These are phyloP conservation scores for Cymbidium sinense DNA, from an alignment of 106 monocot species.

Conservation along the genomic window DNA sequence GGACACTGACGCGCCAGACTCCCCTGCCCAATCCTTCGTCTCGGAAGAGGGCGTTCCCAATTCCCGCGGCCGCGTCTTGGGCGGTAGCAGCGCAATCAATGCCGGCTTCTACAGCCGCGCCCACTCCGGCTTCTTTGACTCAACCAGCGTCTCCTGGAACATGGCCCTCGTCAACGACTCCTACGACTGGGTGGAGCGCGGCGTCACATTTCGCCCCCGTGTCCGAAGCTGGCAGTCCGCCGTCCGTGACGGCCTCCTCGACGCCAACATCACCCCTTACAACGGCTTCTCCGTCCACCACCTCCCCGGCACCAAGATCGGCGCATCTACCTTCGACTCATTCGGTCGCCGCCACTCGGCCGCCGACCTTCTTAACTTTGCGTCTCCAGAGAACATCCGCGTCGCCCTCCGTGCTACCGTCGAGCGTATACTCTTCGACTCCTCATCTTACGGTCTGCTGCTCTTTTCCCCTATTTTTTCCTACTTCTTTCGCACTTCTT, in stretches of 20 bases:
- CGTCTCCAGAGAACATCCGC: constrained; percentile 36
- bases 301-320: constrained; percentile 73
- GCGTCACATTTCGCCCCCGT: constrained; percentile 41
- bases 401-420: constrained; percentile 69
- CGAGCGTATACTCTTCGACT: constrained; percentile 49
- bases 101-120: constrained; percentile 80
- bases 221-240: constrained; percentile 67
- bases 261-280: constrained; percentile 68
- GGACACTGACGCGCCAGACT: constrained; percentile 23
- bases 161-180: constrained; percentile 31
- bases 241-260: constrained; percentile 51
- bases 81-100: constrained; percentile 61
- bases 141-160: constrained; percentile 24
- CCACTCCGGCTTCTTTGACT: constrained; percentile 29
- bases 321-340: constrained; percentile 67
- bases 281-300: constrained; percentile 81
- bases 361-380: constrained; percentile 62
- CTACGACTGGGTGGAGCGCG: constrained; percentile 55
- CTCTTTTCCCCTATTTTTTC: constrained; percentile 25
- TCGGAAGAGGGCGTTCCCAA: constrained; percentile 75
- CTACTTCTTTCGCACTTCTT: neutral
- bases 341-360: constrained; percentile 59
- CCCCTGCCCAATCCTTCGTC: constrained; percentile 52
- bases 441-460: constrained; percentile 45
- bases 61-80: constrained; percentile 66